A percentile compares a stretch with the other conserved stretches of the same genome.
Evolutionary conservation across 176 grass and related monocot species (phyloP).

Genomic region (Neostapfia colusana): DNA sequence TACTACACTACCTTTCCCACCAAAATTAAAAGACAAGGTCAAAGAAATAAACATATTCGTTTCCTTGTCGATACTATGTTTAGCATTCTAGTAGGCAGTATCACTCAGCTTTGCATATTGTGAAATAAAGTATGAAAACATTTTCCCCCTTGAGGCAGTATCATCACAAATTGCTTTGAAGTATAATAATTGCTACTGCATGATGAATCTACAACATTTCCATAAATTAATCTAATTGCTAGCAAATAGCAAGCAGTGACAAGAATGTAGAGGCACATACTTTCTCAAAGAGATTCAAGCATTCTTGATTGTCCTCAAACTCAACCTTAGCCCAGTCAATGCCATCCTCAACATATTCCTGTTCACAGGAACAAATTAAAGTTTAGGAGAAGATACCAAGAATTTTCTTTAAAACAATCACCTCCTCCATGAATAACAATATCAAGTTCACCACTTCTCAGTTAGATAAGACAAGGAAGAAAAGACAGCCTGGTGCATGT

Average conservation of each 20-base stretch:
- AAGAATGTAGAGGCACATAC: constrained; percentile 41
- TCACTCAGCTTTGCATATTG: constrained; percentile 6
- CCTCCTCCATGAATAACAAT: neutral
- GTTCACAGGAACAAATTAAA: constrained; percentile 11
- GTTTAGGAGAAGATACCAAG: constrained; percentile 1
- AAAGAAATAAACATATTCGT: neutral
- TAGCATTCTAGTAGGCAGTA: neutral
- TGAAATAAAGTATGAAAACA: neutral
- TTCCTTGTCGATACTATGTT: neutral
- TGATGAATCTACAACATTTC: neutral
- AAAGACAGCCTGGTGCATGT: too few species aligned
- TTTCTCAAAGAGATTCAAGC: constrained; percentile 94
- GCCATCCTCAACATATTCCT: constrained; percentile 97
- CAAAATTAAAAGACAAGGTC: neutral
- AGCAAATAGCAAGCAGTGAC: neutral
- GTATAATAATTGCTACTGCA: neutral
- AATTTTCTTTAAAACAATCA: neutral
- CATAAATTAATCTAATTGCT: neutral
- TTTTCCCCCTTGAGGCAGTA: neutral
- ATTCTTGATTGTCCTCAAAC: constrained; percentile 93
- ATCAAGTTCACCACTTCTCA: neutral
- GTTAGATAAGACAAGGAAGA: constrained; percentile 31
- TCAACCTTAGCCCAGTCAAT: constrained; percentile 99
- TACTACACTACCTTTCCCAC: neutral
- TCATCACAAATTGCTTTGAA: neutral